phyloP scores from a whole-genome alignment of 2,329 filamentous ascomycete species.

The Tolypocladium amazonense region DNA sequence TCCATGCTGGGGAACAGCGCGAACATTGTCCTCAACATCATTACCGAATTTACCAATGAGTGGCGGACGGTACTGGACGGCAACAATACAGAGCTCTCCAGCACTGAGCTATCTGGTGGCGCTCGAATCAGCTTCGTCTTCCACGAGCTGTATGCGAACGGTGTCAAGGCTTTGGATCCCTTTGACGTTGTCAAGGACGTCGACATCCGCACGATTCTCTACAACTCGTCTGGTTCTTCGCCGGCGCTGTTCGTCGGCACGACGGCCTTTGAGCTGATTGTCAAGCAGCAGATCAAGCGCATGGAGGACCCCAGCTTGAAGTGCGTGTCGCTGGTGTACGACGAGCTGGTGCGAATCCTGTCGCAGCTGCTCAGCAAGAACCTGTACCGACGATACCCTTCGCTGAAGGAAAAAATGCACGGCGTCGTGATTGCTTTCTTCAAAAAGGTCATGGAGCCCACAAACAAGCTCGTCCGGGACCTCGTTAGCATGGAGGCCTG shows the following conservation, averaged over 20 bases:
- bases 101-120: slow-evolving; percentile 86
- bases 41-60: slow-evolving; percentile 96
- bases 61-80: slow-evolving; percentile 94
- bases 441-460: slow-evolving; percentile 97
- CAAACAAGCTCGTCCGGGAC: slow-evolving; percentile 91
- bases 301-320: slow-evolving; percentile 94
- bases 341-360: slow-evolving; percentile 92
- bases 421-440: slow-evolving; percentile 86
- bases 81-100: slow-evolving; percentile 93
- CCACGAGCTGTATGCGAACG: slow-evolving; percentile 96
- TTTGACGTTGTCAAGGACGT: slow-evolving; percentile 97
- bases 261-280: slow-evolving; percentile 95
- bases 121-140: slow-evolving; percentile 99
- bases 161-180: slow-evolving; percentile 93
- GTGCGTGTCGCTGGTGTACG: slow-evolving; percentile 94
- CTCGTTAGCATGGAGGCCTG: slow-evolving; percentile 91
- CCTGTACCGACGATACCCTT: slow-evolving; percentile 86
- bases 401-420: slow-evolving; percentile 94
- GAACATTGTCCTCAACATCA: slow-evolving; percentile 96
- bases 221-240: slow-evolving; percentile 98
- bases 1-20: slow-evolving; percentile 93
- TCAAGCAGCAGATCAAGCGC: slow-evolving; percentile 96
- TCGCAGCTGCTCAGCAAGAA: slow-evolving; percentile 80
- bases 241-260: slow-evolving; percentile 95
- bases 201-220: slow-evolving; percentile 91